Conservation (phyloP, 164 flowering plant genomes). For the Paratinospora sagittata region DNA sequence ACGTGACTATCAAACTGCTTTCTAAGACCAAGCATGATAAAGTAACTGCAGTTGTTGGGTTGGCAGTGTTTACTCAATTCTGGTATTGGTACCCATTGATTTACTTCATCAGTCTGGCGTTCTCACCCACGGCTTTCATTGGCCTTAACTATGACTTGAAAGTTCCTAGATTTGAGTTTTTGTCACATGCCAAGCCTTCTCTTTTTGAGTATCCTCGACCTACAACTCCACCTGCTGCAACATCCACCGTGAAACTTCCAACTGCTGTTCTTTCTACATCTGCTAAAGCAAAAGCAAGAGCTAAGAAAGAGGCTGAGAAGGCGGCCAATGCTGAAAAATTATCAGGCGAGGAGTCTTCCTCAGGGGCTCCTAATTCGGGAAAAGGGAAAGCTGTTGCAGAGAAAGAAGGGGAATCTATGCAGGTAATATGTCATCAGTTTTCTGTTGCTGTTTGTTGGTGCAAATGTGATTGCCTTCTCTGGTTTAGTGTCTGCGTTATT, state of each 20-base stretch:
- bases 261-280: conserved; percentile 92
- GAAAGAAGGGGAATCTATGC: conserved; percentile 90
- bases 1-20: conserved; percentile 86
- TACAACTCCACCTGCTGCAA: conserved; percentile 66
- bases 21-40: conserved; percentile 93
- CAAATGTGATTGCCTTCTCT: neutral
- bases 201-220: conserved; percentile 94
- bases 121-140: conserved; percentile 92
- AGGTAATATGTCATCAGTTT: conserved; percentile 36
- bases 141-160: conserved; percentile 92
- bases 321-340: conserved; percentile 62
- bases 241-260: conserved; percentile 88
- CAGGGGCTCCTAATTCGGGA: conserved; percentile 33
- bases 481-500: neutral
- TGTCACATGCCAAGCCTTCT: conserved; percentile 93
- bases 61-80: conserved; percentile 95
- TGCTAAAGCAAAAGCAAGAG: conserved; percentile 90
- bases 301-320: conserved; percentile 91
- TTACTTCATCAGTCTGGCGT: conserved; percentile 80
- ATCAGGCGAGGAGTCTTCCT: conserved; percentile 39
- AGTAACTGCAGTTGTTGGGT: conserved; percentile 91
- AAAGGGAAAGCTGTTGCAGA: conserved; percentile 58
- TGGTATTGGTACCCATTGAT: conserved; percentile 99
- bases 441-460: neutral
- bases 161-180: conserved; percentile 87